These are phyloP conservation scores for Bisporella sp. DNA, from an alignment of 2,329 filamentous ascomycete genomes.

Conservation along the genomic window DNA sequence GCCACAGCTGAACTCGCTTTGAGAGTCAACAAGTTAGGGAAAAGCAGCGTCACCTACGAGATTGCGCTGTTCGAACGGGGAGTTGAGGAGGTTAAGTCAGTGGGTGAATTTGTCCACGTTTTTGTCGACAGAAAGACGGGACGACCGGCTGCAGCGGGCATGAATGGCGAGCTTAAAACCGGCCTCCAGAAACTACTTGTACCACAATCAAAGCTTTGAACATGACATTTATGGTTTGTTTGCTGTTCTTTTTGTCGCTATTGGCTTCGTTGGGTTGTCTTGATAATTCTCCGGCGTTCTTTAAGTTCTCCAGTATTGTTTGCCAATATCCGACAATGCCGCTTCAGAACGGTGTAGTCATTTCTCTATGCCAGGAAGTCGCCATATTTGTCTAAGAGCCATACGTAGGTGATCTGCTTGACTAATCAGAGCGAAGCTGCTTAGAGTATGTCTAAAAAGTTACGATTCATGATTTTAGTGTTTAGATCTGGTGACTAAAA, in stretches of 20 bases:
- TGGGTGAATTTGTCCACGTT: constrained; percentile 81
- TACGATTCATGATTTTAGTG: no score
- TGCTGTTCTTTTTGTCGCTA: not conserved
- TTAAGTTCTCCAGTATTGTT: no score
- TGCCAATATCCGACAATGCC: no score
- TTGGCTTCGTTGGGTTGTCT: no score
- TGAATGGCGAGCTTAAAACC: constrained; percentile 50
- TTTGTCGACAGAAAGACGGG: constrained; percentile 73
- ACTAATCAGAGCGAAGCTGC: no score
- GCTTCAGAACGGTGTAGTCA: no score
- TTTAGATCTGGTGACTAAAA: no score
- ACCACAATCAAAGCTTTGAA: constrained; percentile 21
- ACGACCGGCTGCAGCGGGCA: constrained; percentile 58
- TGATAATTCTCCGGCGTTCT: no score
- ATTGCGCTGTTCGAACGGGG: constrained; percentile 78
- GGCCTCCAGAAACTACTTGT: constrained; percentile 52
- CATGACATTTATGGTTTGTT: not conserved
- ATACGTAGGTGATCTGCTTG: no score
- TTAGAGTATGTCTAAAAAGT: no score
- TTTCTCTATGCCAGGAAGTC: no score
- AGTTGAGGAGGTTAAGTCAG: constrained; percentile 67
- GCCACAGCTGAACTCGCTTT: constrained; percentile 74
- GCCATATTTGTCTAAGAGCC: no score
- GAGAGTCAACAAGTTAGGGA: constrained; percentile 76
- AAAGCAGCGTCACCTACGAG: constrained; percentile 84